Conservation (phyloP, 306 rosid genomes). For the Cicer pinnatifidum region DNA sequence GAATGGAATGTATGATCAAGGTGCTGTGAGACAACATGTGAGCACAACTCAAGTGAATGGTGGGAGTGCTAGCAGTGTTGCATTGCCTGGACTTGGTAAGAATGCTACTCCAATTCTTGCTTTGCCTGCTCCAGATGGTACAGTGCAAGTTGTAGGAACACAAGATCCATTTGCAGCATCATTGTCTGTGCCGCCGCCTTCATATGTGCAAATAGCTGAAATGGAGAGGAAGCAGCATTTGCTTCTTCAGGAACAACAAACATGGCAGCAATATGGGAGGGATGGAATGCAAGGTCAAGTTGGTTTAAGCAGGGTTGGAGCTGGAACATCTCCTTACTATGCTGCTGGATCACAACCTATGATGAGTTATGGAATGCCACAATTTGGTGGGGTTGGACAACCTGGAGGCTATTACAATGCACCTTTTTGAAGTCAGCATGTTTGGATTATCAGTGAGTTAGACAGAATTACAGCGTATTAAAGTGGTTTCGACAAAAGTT, state of each 20-base stretch:
- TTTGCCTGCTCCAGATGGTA: conserved; percentile 86
- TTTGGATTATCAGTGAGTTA: not conserved
- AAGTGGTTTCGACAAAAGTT: too few species aligned
- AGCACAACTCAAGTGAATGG: conserved; percentile 59
- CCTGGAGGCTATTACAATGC: conserved; percentile 69
- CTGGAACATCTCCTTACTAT: not conserved
- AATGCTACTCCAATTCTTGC: conserved; percentile 59
- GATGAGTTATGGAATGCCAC: conserved; percentile 79
- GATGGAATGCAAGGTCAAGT: conserved; percentile 87
- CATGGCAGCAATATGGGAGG: conserved; percentile 80
- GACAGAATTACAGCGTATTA: too few species aligned
- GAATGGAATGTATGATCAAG: conserved; percentile 95
- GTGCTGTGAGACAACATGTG: conserved; percentile 76
- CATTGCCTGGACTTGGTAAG: conserved; percentile 61
- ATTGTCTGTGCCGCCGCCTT: conserved; percentile 74
- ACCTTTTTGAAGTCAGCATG: conserved; percentile 44
- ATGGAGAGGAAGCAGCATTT: conserved; percentile 83
- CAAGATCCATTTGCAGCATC: conserved; percentile 91
- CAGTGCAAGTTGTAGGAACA: conserved; percentile 60
- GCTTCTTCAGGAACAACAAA: conserved; percentile 72
- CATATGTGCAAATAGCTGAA: conserved; percentile 87
- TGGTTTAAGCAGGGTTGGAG: conserved; percentile 59
- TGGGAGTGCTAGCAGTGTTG: conserved; percentile 87
- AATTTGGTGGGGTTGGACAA: conserved; percentile 54
- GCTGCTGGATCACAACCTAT: conserved; percentile 52